phyloP scores from a whole-genome alignment of 2,329 filamentous ascomycete genomes.

The Aspergillus neotritici region DNA sequence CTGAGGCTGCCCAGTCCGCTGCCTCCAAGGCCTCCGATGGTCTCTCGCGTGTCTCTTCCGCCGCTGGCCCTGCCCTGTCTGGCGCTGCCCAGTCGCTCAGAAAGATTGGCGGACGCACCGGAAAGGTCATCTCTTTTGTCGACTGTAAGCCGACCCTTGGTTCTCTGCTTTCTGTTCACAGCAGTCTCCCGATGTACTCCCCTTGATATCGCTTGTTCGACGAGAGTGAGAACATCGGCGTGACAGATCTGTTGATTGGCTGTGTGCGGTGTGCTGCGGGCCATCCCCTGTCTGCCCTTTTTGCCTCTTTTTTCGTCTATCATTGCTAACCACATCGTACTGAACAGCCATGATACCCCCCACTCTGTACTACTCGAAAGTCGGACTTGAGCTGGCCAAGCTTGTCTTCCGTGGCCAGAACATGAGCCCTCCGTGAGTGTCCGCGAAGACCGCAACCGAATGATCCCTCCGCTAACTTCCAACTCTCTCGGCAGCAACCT shows the following conservation, averaged over 20 bases:
- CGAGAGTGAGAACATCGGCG: no score
- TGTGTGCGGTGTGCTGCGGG: not conserved
- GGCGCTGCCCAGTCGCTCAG: slow-evolving; percentile 67
- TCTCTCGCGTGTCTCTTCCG: slow-evolving; percentile 71
- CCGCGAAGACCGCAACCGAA: slow-evolving; percentile 2
- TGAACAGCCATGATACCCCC: slow-evolving; percentile 72
- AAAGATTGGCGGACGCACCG: slow-evolving; percentile 77
- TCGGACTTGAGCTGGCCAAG: slow-evolving; percentile 80
- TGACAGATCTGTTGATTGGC: no score
- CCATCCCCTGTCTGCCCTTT: not conserved
- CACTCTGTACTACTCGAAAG: slow-evolving; percentile 85
- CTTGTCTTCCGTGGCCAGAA: slow-evolving; percentile 81
- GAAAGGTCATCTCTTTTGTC: slow-evolving; percentile 68
- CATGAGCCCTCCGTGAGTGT: slow-evolving; percentile 89
- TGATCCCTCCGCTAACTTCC: slow-evolving; percentile 10
- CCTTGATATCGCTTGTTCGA: no score
- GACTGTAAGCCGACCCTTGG: slow-evolving; percentile 63
- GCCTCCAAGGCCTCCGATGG: slow-evolving; percentile 69
- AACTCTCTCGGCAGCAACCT: slow-evolving; percentile 53
- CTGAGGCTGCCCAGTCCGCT: slow-evolving; percentile 38
- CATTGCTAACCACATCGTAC: slow-evolving; percentile 19
- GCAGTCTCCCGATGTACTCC: no score
- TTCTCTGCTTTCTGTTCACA: not conserved
- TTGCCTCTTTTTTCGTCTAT: not conserved
- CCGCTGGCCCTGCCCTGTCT: slow-evolving; percentile 70